Evolutionary conservation across 2,329 filamentous ascomycete species (phyloP), one percentile per base, ranked within the genome.

Genomic region (Penicillium hesseltinei): DNA sequence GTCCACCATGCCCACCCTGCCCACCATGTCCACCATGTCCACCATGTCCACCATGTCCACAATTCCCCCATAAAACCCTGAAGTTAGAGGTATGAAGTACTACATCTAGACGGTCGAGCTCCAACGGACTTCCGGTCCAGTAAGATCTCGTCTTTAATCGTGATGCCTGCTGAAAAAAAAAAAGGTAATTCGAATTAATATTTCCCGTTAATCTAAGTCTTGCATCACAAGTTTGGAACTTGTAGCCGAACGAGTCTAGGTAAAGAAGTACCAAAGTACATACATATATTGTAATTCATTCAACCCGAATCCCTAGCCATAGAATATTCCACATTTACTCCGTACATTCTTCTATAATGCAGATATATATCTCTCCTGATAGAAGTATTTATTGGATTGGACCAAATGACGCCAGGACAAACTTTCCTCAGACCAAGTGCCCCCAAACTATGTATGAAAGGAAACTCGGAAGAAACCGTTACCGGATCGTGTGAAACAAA

Each of bases 81-180:
- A 47, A 47, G 29, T 35, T 35, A 23, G 7, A 29, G 1, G 17
- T 11, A 4, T 25, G 8, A 29, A 44, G 25, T 31, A 13, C 17
- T 3, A 23, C 23, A 36, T 39, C n/a, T n/a, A 25, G 25, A 15
- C 3, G 33, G 29, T 31, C 27, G 3, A 25, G 39, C 5, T 47
- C 45, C 45, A 42, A 57, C 62, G 63, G 63, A 66, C 44, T 33
- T 65, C 63, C 63, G 63, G 59, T 47, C 63, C 63, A 65, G 46
- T 65, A 2, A 60, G 35, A 48, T 29, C 5, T n/a, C 23, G 8
- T 13, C 13, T 35, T 47, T 15, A 31, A 54, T 51, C 29, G 21
- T 57, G 59, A 33, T 62, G 57, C 51, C 59, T 59, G n/a, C 9
- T 19, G 11, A 31, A n/a, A 27, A 15, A 19, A 33, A 27, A 15